Conservation (phyloP, 2,329 filamentous ascomycete genomes). For the Fusarium miscanthi region DNA sequence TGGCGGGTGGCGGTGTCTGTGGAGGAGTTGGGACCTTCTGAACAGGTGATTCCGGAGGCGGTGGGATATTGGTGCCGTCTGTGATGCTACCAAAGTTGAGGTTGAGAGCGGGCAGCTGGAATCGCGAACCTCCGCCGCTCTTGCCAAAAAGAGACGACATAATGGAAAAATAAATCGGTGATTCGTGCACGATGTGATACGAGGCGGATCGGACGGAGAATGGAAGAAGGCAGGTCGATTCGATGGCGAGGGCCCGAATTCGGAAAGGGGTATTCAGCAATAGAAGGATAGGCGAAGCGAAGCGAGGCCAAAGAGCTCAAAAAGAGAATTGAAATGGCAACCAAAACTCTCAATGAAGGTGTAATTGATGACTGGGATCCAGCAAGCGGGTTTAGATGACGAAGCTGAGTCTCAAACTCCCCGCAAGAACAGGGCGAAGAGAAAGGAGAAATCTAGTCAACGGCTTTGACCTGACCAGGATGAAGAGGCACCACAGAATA, state of each 20-base stretch:
- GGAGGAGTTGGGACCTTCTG: constrained; percentile 60
- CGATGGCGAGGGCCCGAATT: constrained; percentile 22
- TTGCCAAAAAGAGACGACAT: constrained; percentile 51
- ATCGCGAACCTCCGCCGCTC: constrained; percentile 51
- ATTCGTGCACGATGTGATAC: constrained; percentile 26
- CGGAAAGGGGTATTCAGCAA: constrained; percentile 20
- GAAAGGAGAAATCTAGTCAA: constrained; percentile 44
- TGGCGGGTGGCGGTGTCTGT: constrained; percentile 47
- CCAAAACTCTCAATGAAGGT: constrained; percentile 11
- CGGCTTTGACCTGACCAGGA: constrained; percentile 28
- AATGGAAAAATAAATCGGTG: constrained; percentile 13
- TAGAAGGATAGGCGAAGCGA: constrained; percentile 11
- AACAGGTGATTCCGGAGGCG: constrained; percentile 66
- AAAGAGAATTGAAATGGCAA: constrained; percentile 9
- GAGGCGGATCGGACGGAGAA: constrained; percentile 18
- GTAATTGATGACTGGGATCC: constrained; percentile 26
- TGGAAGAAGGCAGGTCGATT: constrained; percentile 18
- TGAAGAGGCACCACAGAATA: constrained; percentile 18
- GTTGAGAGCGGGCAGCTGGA: constrained; percentile 68
- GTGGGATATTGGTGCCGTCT: constrained; percentile 70
- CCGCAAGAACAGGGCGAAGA: constrained; percentile 44
- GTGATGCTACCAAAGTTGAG: constrained; percentile 70
- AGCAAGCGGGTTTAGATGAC: constrained; percentile 40
- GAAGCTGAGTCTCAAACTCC: constrained; percentile 43
- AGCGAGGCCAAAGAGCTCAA: constrained; percentile 7